Base-by-base conservation (phyloP, 768 basidiomycete genomes). In the Phaffia tasmanica region DNA sequence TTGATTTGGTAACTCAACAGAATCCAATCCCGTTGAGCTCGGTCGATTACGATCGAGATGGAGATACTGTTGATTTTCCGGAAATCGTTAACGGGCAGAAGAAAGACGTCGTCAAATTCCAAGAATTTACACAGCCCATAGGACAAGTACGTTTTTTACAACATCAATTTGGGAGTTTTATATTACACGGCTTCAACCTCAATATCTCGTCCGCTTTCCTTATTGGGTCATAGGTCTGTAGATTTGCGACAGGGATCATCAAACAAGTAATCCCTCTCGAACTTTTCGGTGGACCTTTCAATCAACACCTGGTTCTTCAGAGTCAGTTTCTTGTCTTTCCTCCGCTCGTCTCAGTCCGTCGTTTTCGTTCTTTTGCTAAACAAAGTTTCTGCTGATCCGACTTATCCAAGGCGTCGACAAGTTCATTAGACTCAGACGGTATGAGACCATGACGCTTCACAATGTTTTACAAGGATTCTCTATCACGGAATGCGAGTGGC, bases 401-500 rank as follows among this genome's bases (percentile, higher is more conserved):
- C 18, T 35, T 57, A 3, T 16, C 51, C 0, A 48, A 69, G 92
- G 84, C 71, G 80, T 90, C 54, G 84, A 86, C 67, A 76, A 78
- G n/a, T 86, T 94, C 70, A 83, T 98, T 55, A 75, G 79, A 18
- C 81, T 81, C 56, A 83, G 90, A 19, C 85, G 89, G n/a, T 87
- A 83, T 72, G 95, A 99, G 75, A 83, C 85, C 0, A 64, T 88
- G 21, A 84, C 83, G 3, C 77, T 98, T 6, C 92, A 97, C 73
- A 73, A 80, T 14, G 76, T 91, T 6, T 71, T 94, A 29, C 90
- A 94, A 75, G 82, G 83, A 14, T 84, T 98, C 72, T 82, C 82
- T 48, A 82, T 83, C 5, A 80, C 83, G 0, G 85, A 84, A 35
- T 90, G 91, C 72, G 83, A 84, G 27, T 97, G 93, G 93, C 78